Conservation (phyloP, 2,329 filamentous ascomycete genomes). For the Boeremia exigua region DNA sequence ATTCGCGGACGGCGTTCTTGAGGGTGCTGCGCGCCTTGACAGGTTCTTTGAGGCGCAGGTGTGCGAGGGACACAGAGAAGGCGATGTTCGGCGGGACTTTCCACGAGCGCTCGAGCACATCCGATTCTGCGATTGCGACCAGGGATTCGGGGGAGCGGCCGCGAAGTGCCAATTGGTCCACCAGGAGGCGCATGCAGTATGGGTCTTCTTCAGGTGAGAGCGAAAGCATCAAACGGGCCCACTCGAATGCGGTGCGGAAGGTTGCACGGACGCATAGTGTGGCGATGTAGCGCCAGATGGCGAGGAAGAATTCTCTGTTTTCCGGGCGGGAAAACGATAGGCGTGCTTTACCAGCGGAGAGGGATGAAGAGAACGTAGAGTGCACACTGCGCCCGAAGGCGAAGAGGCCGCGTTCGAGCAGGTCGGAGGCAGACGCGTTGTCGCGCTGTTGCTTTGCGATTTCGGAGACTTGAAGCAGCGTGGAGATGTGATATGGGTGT, state of each 20-base stretch:
- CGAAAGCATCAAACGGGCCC: slow-evolving; percentile 83
- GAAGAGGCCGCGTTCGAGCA: slow-evolving; percentile 90
- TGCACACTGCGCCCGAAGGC: slow-evolving; percentile 89
- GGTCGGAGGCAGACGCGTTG: slow-evolving; percentile 81
- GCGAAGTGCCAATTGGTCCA: slow-evolving; percentile 85
- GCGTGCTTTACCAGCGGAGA: slow-evolving; percentile 79
- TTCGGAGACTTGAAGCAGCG: slow-evolving; percentile 90
- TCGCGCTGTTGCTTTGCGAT: slow-evolving; percentile 92
- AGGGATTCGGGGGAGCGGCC: slow-evolving; percentile 79
- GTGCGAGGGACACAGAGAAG: slow-evolving; percentile 78
- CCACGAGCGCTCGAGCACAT: slow-evolving; percentile 56
- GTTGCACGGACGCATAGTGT: slow-evolving; percentile 90
- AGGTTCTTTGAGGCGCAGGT: slow-evolving; percentile 71
- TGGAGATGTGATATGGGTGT: slow-evolving; percentile 90
- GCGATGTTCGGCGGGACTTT: slow-evolving; percentile 71
- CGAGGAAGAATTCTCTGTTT: slow-evolving; percentile 92
- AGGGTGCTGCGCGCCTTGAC: slow-evolving; percentile 71
- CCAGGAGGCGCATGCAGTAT: slow-evolving; percentile 79
- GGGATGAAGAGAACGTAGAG: slow-evolving; percentile 76
- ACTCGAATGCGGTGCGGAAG: slow-evolving; percentile 90
- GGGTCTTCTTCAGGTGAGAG: slow-evolving; percentile 77
- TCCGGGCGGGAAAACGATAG: slow-evolving; percentile 82
- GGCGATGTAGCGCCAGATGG: slow-evolving; percentile 85
- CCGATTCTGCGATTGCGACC: slow-evolving; percentile 68
- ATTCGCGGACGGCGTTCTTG: slow-evolving; percentile 69